Percentiles rank a stretch among this genome's conserved stretches.
Conservation (phyloP, 371 early-diverging fungal species). For the Rhizopus sp. region DNA sequence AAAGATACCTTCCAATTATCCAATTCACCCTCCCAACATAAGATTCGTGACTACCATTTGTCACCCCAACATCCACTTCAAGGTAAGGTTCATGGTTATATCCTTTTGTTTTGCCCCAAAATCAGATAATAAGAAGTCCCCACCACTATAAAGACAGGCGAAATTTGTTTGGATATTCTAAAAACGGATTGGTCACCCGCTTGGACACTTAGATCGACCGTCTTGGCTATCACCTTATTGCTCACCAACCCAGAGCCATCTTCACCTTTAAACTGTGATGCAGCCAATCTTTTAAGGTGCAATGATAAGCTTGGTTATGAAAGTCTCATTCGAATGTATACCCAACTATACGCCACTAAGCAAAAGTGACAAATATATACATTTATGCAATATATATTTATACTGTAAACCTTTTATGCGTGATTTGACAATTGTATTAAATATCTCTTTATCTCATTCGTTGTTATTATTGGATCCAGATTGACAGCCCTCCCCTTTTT, state of each 20-base stretch:
- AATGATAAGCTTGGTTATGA: conserved; percentile 86
- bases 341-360: conserved; percentile 64
- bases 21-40: conserved; percentile 74
- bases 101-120: conserved; percentile 7
- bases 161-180: conserved; percentile 84
- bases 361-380: neutral
- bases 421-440: no score
- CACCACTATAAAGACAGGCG: conserved; percentile 62
- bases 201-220: conserved; percentile 75
- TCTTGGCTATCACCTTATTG: conserved; percentile 72
- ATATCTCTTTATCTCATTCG: no score
- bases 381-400: no score
- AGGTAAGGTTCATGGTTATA: conserved; percentile 37
- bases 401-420: no score
- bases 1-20: conserved; percentile 64
- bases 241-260: conserved; percentile 78
- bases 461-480: no score
- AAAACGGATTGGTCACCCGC: conserved; percentile 85
- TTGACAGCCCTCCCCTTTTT: no score
- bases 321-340: conserved; percentile 87
- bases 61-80: conserved; percentile 81
- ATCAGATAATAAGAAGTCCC: neutral
- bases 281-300: conserved; percentile 88
- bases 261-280: conserved; percentile 94
- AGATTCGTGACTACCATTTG: conserved; percentile 79